These are phyloP conservation scores for Saccharomyces pastorianus DNA, from an alignment of 1,139 yeast species.

Conservation along the genomic window DNA sequence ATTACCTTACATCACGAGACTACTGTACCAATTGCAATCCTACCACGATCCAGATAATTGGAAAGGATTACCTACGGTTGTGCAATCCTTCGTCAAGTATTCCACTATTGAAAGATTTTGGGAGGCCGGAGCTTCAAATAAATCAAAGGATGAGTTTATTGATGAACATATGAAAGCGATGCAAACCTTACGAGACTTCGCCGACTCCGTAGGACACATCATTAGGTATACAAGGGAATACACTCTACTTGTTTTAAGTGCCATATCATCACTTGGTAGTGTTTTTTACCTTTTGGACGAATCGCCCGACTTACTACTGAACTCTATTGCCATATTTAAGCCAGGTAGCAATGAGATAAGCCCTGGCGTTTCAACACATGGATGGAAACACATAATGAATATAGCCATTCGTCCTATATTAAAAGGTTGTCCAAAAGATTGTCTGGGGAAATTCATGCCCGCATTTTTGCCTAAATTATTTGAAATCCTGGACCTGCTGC, in stretches of 20 bases:
- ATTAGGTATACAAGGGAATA: conserved; percentile 93
- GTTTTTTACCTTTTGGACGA: conserved; percentile 82
- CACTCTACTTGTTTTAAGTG: conserved; percentile 82
- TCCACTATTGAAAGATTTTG: conserved; percentile 91
- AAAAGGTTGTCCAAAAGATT: conserved; percentile 75
- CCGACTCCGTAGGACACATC: conserved; percentile 96
- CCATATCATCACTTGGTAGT: conserved; percentile 83
- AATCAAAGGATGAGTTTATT: conserved; percentile 87
- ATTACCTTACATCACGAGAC: conserved; percentile 79
- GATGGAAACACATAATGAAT: conserved; percentile 95
- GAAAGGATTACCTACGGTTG: conserved; percentile 78
- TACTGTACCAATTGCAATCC: conserved; percentile 84
- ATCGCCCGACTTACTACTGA: conserved; percentile 66
- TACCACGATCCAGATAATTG: conserved; percentile 92
- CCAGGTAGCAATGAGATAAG: conserved; percentile 72
- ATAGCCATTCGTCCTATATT: conserved; percentile 79
- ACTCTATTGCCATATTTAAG: conserved; percentile 35
- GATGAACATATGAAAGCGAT: conserved; percentile 93
- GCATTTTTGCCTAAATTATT: conserved; percentile 73
- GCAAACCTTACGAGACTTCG: conserved; percentile 88
- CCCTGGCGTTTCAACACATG: conserved; percentile 79
- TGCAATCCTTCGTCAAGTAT: conserved; percentile 80
- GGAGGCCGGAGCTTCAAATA: conserved; percentile 96
- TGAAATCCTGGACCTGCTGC: conserved; percentile 59
- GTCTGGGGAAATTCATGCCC: conserved; percentile 60